Base-by-base conservation (phyloP, 768 basidiomycete genomes). In the Boletus tomentosulus region DNA sequence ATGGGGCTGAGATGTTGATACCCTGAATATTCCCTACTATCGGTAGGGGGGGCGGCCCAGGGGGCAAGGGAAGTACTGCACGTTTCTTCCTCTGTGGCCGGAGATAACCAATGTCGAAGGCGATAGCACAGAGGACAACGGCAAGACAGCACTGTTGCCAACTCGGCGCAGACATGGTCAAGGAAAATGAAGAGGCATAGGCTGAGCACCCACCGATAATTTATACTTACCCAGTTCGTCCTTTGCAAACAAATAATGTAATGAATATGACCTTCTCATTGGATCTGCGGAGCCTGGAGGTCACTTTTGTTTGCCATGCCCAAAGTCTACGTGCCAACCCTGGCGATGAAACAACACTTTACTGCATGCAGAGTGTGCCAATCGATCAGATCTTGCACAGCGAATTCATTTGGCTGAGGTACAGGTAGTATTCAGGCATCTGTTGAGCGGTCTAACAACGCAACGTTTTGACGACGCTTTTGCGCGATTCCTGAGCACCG, bases 1-100 rank as follows among this genome's bases (percentile, higher is more conserved):
- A 37, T 15, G 16, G 35, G 7, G 41, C 44, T 2, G 24, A 30
- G 16, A 55, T 10, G 38, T 22, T 42, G 37, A 62, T 56, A 19
- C 55, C 57, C 13, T 47, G 51, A 37, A 67, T 13, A 56, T 67
- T 62, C 3, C 65, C 60, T 39, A 50, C 48, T 12, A 65, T 34
- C 34, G 61, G 58, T 6, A 67, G 30, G 12, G 58, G 54, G 4
- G 35, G 35, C 1, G 35, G 35, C 16, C 35, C 22, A 65, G 38
- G n/a, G n/a, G 19, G 19, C 8, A 39, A 39, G 19, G 7, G 62
- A 42, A 55, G 27, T 12, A 22, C 31, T 12, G 35, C 4, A 47
- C 30, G 45, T 27, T 50, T 54, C 41, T 62, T 55, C 41, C 38
- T 38, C 38, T 9, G 38, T 15, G 3, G 3, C 30, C 55, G 39